These are phyloP conservation scores for Trebouxia sp. DNA, from an alignment of 139 green algal genomes.

Conservation along the genomic window DNA sequence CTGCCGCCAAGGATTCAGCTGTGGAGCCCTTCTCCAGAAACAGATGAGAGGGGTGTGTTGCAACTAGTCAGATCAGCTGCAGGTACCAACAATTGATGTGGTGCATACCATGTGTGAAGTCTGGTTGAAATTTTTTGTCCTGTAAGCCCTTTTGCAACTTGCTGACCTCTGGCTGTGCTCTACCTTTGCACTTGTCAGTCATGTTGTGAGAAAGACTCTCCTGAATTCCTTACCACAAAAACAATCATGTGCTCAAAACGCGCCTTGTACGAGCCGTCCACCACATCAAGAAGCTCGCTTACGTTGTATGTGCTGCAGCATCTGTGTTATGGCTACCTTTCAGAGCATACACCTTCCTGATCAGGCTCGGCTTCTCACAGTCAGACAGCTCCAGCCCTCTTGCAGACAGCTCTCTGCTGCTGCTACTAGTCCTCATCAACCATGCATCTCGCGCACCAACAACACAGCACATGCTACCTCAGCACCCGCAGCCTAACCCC, in stretches of 20 bases:
- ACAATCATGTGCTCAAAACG: too few species aligned
- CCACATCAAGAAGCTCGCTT: not conserved
- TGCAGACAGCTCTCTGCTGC: conserved; percentile 47
- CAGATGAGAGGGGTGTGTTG: conserved; percentile 31
- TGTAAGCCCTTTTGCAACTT: too few species aligned
- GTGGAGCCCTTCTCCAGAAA: not conserved
- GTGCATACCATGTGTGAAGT: too few species aligned
- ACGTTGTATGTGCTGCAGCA: conserved; percentile 31
- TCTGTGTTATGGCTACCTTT: conserved; percentile 69
- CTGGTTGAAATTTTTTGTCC: too few species aligned
- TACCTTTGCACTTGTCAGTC: too few species aligned
- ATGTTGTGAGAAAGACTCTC: too few species aligned
- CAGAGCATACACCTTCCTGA: conserved; percentile 58
- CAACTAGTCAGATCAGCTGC: conserved; percentile 48
- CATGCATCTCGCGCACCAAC: conserved; percentile 41
- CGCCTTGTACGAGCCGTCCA: too few species aligned
- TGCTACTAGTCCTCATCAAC: conserved; percentile 69
- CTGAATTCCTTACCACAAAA: too few species aligned
- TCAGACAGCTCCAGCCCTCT: conserved; percentile 48
- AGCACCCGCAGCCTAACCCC: conserved; percentile 46
- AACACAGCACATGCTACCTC: not conserved
- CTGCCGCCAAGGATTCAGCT: conserved; percentile 15
- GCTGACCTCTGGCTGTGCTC: too few species aligned
- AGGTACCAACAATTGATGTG: too few species aligned
- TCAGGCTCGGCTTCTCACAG: conserved; percentile 25